Evolutionary conservation across 2,329 filamentous ascomycete species (phyloP).

Genomic region (Aureobasidium subglaciale): DNA sequence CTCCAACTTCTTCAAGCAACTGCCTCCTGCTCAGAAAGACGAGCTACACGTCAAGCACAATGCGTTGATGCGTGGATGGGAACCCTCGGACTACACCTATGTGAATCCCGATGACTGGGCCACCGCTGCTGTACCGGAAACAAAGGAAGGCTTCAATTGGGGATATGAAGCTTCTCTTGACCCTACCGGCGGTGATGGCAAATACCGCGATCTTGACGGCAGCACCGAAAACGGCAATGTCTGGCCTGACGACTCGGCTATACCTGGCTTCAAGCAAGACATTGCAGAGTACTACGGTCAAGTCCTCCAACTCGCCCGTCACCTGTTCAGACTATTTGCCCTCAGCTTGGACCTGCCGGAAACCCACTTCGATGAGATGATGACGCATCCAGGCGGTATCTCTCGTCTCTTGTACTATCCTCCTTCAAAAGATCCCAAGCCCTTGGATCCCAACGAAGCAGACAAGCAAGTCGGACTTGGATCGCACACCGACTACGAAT

Average conservation of each 20-base stretch:
- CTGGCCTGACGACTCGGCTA: conserved; percentile 24
- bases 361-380: conserved; percentile 33
- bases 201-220: conserved; percentile 37
- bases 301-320: conserved; percentile 32
- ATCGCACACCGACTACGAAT: conserved; percentile 40
- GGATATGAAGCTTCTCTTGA: conserved; percentile 36
- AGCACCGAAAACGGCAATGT: conserved; percentile 21
- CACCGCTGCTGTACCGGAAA: conserved; percentile 26
- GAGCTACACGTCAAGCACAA: conserved; percentile 35
- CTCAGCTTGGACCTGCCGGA: conserved; percentile 36
- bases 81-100: conserved; percentile 40
- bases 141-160: conserved; percentile 27
- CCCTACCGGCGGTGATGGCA: conserved; percentile 34
- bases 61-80: conserved; percentile 35
- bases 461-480: conserved; percentile 33
- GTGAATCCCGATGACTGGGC: conserved; percentile 30
- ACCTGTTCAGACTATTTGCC: conserved; percentile 35
- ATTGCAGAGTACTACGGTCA: conserved; percentile 28
- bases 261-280: conserved; percentile 32
- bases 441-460: conserved; percentile 15
- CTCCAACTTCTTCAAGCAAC: conserved; percentile 36
- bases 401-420: conserved; percentile 40
- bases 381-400: conserved; percentile 30
- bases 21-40: conserved; percentile 40
- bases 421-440: conserved; percentile 14